These are phyloP conservation scores for Sordariomycetes sp. DNA, from an alignment of 2,329 filamentous ascomycete species.

Conservation along the genomic window DNA sequence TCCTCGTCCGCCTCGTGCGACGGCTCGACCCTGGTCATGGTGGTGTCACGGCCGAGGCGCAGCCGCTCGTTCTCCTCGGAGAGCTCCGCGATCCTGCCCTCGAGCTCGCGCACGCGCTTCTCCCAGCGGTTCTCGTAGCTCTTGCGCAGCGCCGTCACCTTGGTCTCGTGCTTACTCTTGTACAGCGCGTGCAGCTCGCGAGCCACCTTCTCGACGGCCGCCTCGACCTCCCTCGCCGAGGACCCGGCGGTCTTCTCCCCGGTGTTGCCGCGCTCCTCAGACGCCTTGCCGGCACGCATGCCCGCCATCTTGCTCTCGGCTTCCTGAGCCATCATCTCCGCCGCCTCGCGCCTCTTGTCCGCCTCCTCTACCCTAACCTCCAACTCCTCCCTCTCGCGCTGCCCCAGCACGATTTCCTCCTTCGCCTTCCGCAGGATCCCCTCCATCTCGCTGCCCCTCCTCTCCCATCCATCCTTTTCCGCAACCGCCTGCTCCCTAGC, in stretches of 20 bases:
- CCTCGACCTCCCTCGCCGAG: slow-evolving; percentile 58
- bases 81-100: slow-evolving; percentile 59
- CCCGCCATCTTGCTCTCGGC: slow-evolving; percentile 66
- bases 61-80: slow-evolving; percentile 66
- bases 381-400: slow-evolving; percentile 73
- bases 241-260: slow-evolving; percentile 17
- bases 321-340: slow-evolving; percentile 66
- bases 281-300: slow-evolving; percentile 53
- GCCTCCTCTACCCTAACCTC: slow-evolving; percentile 65
- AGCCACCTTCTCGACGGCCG: slow-evolving; percentile 83
- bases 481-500: slow-evolving; percentile 60
- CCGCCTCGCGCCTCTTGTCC: slow-evolving; percentile 62
- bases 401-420: slow-evolving; percentile 67
- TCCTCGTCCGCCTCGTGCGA: slow-evolving; percentile 37
- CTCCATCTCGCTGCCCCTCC: slow-evolving; percentile 78
- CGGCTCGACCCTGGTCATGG: slow-evolving; percentile 48
- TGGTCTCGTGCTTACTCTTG: slow-evolving; percentile 95
- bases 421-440: slow-evolving; percentile 67
- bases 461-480: slow-evolving; percentile 77
- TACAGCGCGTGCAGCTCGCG: slow-evolving; percentile 86
- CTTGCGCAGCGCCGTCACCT: slow-evolving; percentile 81
- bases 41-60: slow-evolving; percentile 52
- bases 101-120: slow-evolving; percentile 73
- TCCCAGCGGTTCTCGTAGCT: slow-evolving; percentile 81
- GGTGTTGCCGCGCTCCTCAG: slow-evolving; percentile 13